These are phyloP conservation scores for Pisolithus microcarpus DNA, from an alignment of 768 basidiomycete genomes.

Conservation along the genomic window DNA sequence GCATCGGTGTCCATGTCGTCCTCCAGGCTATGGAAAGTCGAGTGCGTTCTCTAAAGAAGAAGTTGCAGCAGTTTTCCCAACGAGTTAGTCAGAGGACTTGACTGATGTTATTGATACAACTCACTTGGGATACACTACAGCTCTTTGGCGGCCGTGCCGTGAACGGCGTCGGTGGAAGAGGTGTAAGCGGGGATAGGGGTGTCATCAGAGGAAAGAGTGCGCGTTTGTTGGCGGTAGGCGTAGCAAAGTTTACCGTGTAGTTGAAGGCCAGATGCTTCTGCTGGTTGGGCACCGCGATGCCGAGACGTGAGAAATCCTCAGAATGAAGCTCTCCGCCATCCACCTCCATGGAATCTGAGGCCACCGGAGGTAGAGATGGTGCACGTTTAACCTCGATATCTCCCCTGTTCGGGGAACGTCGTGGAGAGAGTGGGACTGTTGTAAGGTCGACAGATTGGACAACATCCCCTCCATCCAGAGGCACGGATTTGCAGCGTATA, in stretches of 20 bases:
- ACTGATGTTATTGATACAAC: neutral
- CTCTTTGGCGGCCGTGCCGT: conserved; percentile 4
- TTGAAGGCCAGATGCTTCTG: conserved; percentile 8
- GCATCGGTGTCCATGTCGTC: neutral
- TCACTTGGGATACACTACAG: conserved; percentile 12
- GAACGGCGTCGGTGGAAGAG: conserved; percentile 43
- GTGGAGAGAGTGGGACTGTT: conserved; percentile 19
- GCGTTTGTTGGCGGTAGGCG: conserved; percentile 13
- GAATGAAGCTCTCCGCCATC: conserved; percentile 11
- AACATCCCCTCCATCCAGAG: conserved; percentile 11
- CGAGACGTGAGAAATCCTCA: conserved; percentile 16
- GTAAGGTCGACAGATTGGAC: conserved; percentile 16
- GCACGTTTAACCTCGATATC: conserved; percentile 20
- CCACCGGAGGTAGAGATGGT: conserved; percentile 15
- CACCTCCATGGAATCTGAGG: conserved; percentile 19
- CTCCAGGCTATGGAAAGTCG: neutral
- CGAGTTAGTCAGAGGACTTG: neutral
- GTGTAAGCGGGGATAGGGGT: conserved; percentile 43
- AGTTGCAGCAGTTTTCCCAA: neutral
- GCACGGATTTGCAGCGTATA: conserved; percentile 25
- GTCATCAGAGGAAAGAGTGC: conserved; percentile 3
- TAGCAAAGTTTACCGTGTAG: conserved; percentile 24
- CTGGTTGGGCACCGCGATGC: conserved; percentile 7
- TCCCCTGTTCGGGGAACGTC: conserved; percentile 17
- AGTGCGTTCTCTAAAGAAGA: too few relatives aligned